These are phyloP conservation scores for Strigomonas culicis DNA, from an alignment of 208 protist species.

Conservation along the genomic window DNA sequence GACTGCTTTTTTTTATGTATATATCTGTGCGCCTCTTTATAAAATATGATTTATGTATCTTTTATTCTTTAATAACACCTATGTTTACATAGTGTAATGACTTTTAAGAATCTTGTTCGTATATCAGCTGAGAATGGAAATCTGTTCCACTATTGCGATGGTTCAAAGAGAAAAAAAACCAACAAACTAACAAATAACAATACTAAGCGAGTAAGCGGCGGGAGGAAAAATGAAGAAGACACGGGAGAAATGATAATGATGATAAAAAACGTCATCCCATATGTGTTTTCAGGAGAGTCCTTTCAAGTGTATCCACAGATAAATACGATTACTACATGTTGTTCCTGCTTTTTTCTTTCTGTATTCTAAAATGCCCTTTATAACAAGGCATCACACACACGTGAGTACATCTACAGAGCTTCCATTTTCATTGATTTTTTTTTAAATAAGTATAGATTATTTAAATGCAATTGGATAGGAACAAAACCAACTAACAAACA, in stretches of 20 bases:
- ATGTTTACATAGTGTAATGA: background rate
- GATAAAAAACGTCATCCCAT: background rate
- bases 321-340: too few relatives aligned
- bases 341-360: too few relatives aligned
- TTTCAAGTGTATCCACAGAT: background rate
- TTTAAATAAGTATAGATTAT: too few relatives aligned
- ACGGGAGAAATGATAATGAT: background rate
- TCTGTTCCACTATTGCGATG: too few relatives aligned
- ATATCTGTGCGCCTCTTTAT: slow-evolving; percentile 5
- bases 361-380: too few relatives aligned
- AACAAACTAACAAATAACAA: background rate
- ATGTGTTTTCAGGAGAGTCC: background rate
- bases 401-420: too few relatives aligned
- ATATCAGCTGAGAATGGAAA: too few relatives aligned
- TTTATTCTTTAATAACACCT: background rate
- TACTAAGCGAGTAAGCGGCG: background rate
- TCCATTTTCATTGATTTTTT: too few relatives aligned
- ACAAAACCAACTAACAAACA: too few relatives aligned
- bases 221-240: background rate
- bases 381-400: too few relatives aligned
- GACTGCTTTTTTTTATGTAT: slow-evolving; percentile 7
- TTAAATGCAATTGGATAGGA: too few relatives aligned
- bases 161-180: slow-evolving; percentile 3
- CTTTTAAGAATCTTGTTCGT: background rate
- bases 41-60: background rate